Base-by-base conservation (phyloP, 139 green algal species). In the Chlamydomonas applanata region DNA sequence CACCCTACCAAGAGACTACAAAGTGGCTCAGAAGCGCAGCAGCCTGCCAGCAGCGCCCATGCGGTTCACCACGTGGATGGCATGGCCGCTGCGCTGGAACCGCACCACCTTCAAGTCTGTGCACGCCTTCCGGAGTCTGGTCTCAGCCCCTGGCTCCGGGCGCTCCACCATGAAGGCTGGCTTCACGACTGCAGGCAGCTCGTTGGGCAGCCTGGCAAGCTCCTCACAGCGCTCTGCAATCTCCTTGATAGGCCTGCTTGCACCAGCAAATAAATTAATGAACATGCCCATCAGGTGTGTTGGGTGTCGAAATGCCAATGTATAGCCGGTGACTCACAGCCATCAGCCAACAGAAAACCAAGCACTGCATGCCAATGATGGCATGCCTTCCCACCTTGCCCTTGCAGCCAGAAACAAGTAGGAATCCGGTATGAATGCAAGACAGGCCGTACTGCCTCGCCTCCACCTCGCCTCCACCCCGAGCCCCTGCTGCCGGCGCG, bases 221-320 rank as follows among this genome's bases (percentile, higher is more conserved):
- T 68, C 60, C 60, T 68, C 29, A 16, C 60, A 68, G 29, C 60
- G 60, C 60, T 68, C 60, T 45, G 60, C 60, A 68, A 68, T 68
- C 27, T 68, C 60, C 29, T 68, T 40, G 24, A 68, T n/a, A 36
- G 60, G 60, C 60, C 60, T 68, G 60, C 60, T 44, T 7, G 3
- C 14, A 16, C 60, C 36, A 68, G 7, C 20, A n/a, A 44, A 16
- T 5, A 68, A 25, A 65, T 65, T n/a, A n/a, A n/a, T n/a, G n/a
- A n/a, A n/a, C n/a, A n/a, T n/a, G n/a, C n/a, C n/a, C n/a, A n/a
- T n/a, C n/a, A n/a, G n/a, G n/a, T n/a, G n/a, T n/a, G n/a, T n/a
- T n/a, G n/a, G n/a, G n/a, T n/a, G n/a, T n/a, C 16, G 24, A 65
- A 14, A 25, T 65, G 57, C 19, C 24, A 9, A 65, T n/a, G 46